Conservation (phyloP, 2,329 filamentous ascomycete genomes). For the Botrytis tulipae region DNA sequence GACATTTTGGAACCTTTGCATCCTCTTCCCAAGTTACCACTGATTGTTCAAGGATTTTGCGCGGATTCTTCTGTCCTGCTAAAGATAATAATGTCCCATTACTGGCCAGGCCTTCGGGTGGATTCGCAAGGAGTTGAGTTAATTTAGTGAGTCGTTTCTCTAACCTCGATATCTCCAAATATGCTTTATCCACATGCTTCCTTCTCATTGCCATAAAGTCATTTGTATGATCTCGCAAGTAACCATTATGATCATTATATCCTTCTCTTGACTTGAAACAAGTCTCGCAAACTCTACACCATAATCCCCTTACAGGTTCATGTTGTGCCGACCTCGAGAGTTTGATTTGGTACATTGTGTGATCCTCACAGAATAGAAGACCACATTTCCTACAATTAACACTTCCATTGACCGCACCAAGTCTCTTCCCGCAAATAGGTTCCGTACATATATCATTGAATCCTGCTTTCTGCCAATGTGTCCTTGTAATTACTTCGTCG, state of each 20-base stretch:
- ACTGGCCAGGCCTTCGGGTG: conserved; percentile 64
- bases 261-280: conserved; percentile 96
- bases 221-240: conserved; percentile 68
- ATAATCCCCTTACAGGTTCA: conserved; percentile 84
- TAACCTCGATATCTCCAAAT: conserved; percentile 82
- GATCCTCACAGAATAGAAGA: conserved; percentile 90
- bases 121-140: conserved; percentile 76
- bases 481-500: conserved; percentile 82
- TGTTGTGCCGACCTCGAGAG: conserved; percentile 84
- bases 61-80: conserved; percentile 67
- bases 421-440: conserved; percentile 74
- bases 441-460: conserved; percentile 81
- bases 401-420: conserved; percentile 76
- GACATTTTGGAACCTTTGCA: conserved; percentile 72
- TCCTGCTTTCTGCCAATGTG: conserved; percentile 82
- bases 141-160: conserved; percentile 91
- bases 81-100: conserved; percentile 53
- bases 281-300: conserved; percentile 97
- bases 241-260: conserved; percentile 84
- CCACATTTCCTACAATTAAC: conserved; percentile 95
- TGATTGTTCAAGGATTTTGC: conserved; percentile 83
- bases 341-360: conserved; percentile 99
- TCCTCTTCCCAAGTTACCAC: conserved; percentile 97
- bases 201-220: conserved; percentile 69
- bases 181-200: conserved; percentile 77